These are phyloP conservation scores for Psophocarpus tetragonolobus DNA, from an alignment of 306 rosid species.

Conservation along the genomic window DNA sequence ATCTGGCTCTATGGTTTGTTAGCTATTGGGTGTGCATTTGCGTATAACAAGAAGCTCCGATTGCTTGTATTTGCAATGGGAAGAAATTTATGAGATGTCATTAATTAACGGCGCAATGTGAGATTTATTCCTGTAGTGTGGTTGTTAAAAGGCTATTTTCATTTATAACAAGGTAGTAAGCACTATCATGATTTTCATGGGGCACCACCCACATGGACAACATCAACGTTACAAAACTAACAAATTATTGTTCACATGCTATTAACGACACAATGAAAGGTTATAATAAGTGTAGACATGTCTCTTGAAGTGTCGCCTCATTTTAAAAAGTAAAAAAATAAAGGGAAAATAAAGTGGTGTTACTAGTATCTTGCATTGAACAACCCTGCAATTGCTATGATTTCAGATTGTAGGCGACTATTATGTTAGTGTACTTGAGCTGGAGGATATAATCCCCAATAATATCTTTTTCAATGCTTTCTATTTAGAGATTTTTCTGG, in stretches of 20 bases:
- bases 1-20: not conserved
- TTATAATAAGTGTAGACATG: not conserved
- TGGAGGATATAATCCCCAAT: not conserved
- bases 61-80: constrained; percentile 21
- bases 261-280: not conserved
- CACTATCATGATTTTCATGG: constrained; percentile 6
- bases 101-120: not conserved
- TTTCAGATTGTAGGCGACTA: not conserved
- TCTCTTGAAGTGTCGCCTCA: not conserved
- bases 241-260: constrained; percentile 8
- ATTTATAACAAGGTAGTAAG: not conserved
- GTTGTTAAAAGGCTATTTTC: constrained; percentile 15
- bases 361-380: not conserved
- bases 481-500: not conserved
- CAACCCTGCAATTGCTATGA: not conserved
- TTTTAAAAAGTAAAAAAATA: not conserved
- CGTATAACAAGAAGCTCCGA: no score
- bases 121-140: not conserved
- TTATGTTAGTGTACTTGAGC: not conserved
- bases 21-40: not conserved
- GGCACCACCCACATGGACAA: constrained; percentile 1
- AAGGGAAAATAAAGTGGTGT: not conserved
- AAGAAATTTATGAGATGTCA: constrained; percentile 4
- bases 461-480: no score
- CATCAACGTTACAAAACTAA: not conserved